Evolutionary conservation across 108 stramenopile genomes (phyloP), one percentile per base, ranked within the genome.

Genomic region (Phaeodactylum tricornutum): DNA sequence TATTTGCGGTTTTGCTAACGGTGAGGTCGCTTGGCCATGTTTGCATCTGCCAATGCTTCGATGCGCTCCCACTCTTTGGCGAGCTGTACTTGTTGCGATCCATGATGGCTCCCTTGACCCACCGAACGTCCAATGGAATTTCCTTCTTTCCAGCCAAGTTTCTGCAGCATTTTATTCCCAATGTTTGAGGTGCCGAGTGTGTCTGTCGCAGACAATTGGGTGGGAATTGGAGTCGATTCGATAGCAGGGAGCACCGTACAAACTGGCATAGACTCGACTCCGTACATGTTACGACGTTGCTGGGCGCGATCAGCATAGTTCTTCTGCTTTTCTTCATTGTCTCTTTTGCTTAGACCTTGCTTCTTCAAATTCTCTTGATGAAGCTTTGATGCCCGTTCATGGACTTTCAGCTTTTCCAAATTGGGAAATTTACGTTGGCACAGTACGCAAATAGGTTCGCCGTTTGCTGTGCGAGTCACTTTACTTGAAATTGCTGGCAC

Each of bases 21-120:
- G n/a, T n/a, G n/a, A n/a, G n/a, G n/a, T n/a, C n/a, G n/a, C n/a
- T n/a, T n/a, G n/a, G n/a, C n/a, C n/a, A n/a, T n/a, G n/a, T n/a
- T n/a, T n/a, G n/a, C n/a, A n/a, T 7, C 38, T 4, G 81, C 79
- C 59, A 84, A 29, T 4, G 75, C 43, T 57, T 88, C 87, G 38
- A 88, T 88, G 19, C 80, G 53, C 32, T 84, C 77, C 87, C 87
- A 88, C 50, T 88, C 87, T 57, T 75, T 79, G 45, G 57, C 65
- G 34, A 84, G 53, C 21, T 43, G 15, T 3, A 47, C 43, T 41
- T 32, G 36, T 16, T 42, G 8, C 14, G 9, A 11, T 6, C 7
- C 16, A 16, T 16, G 41, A 11, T 42, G 41, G 41, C 17, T 16
- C 22, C 12, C 19, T 9, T 34, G 17, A 3, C 24, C 19, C 0